A percentile compares a stretch with the other conserved stretches of the same genome.
These are phyloP conservation scores for Aphanomyces cochlioides DNA, from an alignment of 352 stramenopile genomes.

Conservation along the genomic window DNA sequence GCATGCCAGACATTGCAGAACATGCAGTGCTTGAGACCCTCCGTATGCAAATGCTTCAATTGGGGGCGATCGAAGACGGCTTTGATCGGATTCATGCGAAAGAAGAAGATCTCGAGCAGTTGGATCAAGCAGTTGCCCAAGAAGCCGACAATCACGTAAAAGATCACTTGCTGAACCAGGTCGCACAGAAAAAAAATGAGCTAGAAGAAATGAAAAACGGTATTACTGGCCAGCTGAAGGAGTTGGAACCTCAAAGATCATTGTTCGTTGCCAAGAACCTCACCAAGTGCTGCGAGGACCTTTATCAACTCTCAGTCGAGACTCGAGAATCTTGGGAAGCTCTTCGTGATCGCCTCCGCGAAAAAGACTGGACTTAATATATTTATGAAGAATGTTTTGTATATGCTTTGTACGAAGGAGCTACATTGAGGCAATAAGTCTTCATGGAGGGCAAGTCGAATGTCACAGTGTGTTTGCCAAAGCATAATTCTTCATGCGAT, in stretches of 20 bases:
- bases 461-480: constrained; percentile 29
- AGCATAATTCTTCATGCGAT: constrained; percentile 23
- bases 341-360: not conserved
- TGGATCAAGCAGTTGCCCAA: constrained; percentile 1
- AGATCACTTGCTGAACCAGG: not conserved
- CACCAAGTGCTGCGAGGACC: constrained; percentile 61
- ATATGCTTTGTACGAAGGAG: constrained; percentile 61
- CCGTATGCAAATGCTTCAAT: constrained; percentile 73
- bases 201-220: constrained; percentile 27
- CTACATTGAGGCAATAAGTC: constrained; percentile 53
- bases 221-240: constrained; percentile 46
- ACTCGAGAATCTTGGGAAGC: constrained; percentile 62
- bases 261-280: constrained; percentile 70
- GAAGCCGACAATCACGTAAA: not conserved
- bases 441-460: constrained; percentile 71
- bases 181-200: not conserved
- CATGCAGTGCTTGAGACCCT: constrained; percentile 73
- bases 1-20: constrained; percentile 37
- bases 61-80: constrained; percentile 69
- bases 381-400: constrained; percentile 29
- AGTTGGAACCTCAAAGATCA: constrained; percentile 55
- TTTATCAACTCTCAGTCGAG: constrained; percentile 66
- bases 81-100: constrained; percentile 47
- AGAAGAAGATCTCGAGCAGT: not conserved
- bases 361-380: constrained; percentile 16